Base-by-base conservation (phyloP, 2,329 filamentous ascomycete species). In the Cercospora sp. region DNA sequence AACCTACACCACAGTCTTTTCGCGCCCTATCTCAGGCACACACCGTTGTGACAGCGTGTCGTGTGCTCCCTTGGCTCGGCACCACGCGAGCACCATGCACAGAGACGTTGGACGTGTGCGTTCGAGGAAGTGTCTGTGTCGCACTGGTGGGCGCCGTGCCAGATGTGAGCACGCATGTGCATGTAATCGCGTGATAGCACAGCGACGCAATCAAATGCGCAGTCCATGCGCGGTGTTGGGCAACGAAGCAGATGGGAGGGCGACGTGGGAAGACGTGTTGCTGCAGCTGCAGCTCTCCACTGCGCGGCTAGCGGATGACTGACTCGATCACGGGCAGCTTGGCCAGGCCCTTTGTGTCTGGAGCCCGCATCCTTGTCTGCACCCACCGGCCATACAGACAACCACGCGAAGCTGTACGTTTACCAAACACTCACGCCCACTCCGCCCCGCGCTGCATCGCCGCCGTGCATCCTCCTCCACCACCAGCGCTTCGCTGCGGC, bases 291-390 rank as follows among this genome's bases (percentile, higher is more conserved):
- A 49, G 43, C 43, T 49, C 43, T 51, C 45, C 45, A 49, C 45
- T 49, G 45, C 18, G 45, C 45, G 45, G 10, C 45, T 51, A 49
- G 45, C 45, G 45, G 45, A 51, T 26, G 45, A 51, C 45, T 51
- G 53, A 58, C 53, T 58, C 30, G 53, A 51, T 51, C 53, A 18
- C 53, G 26, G 21, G n/a, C 26, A 26, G 30, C 53, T 28, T 9
- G 53, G 53, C 53, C 53, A 58, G 53, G 26, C 53, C 53, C 53
- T 58, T 58, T 58, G 53, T 28, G 24, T 21, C 53, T 28, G 53
- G 53, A 28, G 53, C 26, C 26, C 53, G 30, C 53, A 58, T 58
- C 53, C 53, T 58, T 28, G 53, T 58, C 53, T 32, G 26, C 53
- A 58, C 53, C 53, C 26, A 58, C 30, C 53, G n/a, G 26, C 26